phyloP scores from a whole-genome alignment of 2,329 filamentous ascomycete genomes.

The Aspergillus japonicus region DNA sequence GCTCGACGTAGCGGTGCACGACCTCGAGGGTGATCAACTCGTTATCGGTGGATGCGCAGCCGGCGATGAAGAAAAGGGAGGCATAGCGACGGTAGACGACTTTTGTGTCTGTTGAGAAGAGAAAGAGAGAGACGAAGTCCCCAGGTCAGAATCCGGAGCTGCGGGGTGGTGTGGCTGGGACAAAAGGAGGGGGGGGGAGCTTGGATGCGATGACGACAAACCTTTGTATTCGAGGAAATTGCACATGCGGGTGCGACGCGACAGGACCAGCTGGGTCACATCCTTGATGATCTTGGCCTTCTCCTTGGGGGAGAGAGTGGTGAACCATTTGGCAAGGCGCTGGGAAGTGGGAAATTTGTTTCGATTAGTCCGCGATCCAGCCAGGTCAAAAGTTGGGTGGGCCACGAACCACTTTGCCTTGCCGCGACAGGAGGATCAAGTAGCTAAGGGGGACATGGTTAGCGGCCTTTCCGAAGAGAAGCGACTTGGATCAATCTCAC shows the following conservation, averaged over 20 bases:
- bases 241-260: conserved; percentile 96
- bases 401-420: conserved; percentile 90
- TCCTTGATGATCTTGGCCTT: conserved; percentile 99
- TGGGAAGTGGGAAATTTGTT: conserved; percentile 46
- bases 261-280: conserved; percentile 94
- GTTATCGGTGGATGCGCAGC: conserved; percentile 95
- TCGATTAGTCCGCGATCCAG: conserved; percentile 26
- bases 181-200: not conserved
- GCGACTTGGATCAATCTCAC: conserved; percentile 23
- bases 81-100: conserved; percentile 98
- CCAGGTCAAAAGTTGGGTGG: conserved; percentile 36
- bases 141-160: not conserved
- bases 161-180: conserved; percentile 2
- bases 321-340: conserved; percentile 99
- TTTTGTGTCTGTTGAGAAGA: conserved; percentile 72
- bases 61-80: conserved; percentile 98
- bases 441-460: conserved; percentile 62
- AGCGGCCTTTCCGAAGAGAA: conserved; percentile 14
- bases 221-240: conserved; percentile 99
- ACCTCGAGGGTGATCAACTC: conserved; percentile 97
- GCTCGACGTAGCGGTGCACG: conserved; percentile 98
- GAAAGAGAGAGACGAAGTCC: conserved; percentile 12
- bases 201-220: conserved; percentile 36
- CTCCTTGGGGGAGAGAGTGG: conserved; percentile 92
- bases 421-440: conserved; percentile 91